These are phyloP conservation scores for Calonectria leucothoes DNA, from an alignment of 2,329 filamentous ascomycete species.

Conservation along the genomic window DNA sequence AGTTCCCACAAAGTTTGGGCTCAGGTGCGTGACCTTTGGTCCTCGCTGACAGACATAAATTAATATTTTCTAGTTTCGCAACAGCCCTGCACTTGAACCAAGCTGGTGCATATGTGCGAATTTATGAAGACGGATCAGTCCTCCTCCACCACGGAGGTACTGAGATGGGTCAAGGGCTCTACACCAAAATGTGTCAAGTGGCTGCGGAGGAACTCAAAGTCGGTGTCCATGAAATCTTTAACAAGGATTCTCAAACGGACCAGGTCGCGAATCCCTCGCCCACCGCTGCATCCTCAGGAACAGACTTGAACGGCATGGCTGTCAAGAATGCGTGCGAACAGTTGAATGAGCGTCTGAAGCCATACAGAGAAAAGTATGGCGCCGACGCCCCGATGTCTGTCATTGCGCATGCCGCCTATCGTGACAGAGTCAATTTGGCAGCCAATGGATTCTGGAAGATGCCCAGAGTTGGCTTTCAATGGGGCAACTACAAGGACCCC, in stretches of 20 bases:
- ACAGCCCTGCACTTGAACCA: conserved; percentile 93
- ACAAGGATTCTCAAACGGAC: conserved; percentile 90
- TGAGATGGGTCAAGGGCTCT: conserved; percentile 93
- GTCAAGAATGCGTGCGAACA: conserved; percentile 88
- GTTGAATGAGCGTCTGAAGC: conserved; percentile 82
- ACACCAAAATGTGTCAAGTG: conserved; percentile 94
- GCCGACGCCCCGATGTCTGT: conserved; percentile 81
- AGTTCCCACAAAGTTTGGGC: conserved; percentile 92
- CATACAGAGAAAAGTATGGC: conserved; percentile 83
- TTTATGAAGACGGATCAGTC: conserved; percentile 90
- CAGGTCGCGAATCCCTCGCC: conserved; percentile 90
- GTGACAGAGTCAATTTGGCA: conserved; percentile 85
- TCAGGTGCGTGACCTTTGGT: conserved; percentile 63
- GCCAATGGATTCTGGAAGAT: conserved; percentile 95
- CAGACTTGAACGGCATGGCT: conserved; percentile 90
- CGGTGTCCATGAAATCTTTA: conserved; percentile 79
- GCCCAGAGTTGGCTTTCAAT: conserved; percentile 89
- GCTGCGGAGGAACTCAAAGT: conserved; percentile 85
- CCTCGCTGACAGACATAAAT: not conserved
- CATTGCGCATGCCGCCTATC: conserved; percentile 61
- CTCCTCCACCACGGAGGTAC: conserved; percentile 91
- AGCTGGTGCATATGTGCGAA: conserved; percentile 88
- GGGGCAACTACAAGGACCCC: conserved; percentile 92
- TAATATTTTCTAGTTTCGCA: conserved; percentile 57
- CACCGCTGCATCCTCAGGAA: conserved; percentile 88